Base-by-base conservation (phyloP, 2,329 filamentous ascomycete species). In the Rutstroemia sp. region DNA sequence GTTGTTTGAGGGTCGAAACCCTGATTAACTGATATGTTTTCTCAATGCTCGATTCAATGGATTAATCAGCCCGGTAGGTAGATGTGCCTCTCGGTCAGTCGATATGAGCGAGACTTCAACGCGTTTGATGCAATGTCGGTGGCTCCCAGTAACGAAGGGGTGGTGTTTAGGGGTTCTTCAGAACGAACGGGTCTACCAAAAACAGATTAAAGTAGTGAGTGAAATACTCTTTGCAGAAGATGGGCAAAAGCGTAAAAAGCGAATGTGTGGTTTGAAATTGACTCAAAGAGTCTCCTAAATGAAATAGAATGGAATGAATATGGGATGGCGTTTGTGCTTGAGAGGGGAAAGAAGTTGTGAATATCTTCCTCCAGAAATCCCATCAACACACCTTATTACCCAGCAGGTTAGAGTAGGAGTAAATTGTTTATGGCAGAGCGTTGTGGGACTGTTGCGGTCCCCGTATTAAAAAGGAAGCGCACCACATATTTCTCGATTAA, bases 1-100 rank as follows among this genome's bases (percentile, higher is more conserved):
- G 23, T 63, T 52, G 53, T 46, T 45, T 38, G 23, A 55, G 65
- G 62, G 64, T 63, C 63, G 62, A 62, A 65, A 64, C 64, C 61
- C 64, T 53, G 1, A 55, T 37, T 39, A 12, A 14, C 30, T 7
- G 39, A 37, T 41, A n/a, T 50, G 18, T 44, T 38, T 23, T 23
- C 42, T 46, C 42, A 21, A 46, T 46, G 19, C 18, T 46, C 19
- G 12, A 42, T 42, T 3, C 19, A 19, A 18, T 8, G 19, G 39
- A 19, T 18, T 34, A 34, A 34, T 34, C 30, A 5, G 30, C 30
- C 12, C 30, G 12, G 30, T 12, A 34, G 30, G 12, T 34, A 34
- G 12, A 34, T 4, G 30, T 34, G 10, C 30, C 30, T 34, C 30
- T 34, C 30, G 30, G 10, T 34, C 3, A 2, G 30, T 14, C 30